Conservation (phyloP, 345 rosid species). For the rapeseed (Brassica napus) region Da-Ae NC_063446.1:29979501-29980000, state of each 20-base stretch:
- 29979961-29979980: constrained; percentile 23
- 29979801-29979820: constrained; percentile 45
- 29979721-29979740: constrained; percentile 65
- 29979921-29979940: constrained; percentile 8
- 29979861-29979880: constrained; percentile 25
- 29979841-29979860: constrained; percentile 12
- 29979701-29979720: constrained; percentile 50
- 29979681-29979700: constrained; percentile 37
- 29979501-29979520: not conserved
- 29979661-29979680: constrained; percentile 37
- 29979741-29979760: constrained; percentile 83
- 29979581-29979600: constrained; percentile 62
- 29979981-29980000: constrained; percentile 18
- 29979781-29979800: constrained; percentile 94
- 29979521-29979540: constrained; percentile 10
- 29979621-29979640: constrained; percentile 45
- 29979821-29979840: constrained; percentile 51
- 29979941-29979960: constrained; percentile 33
- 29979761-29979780: constrained; percentile 81
- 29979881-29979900: constrained; percentile 39
- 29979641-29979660: constrained; percentile 45
- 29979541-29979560: constrained; percentile 46
- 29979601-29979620: constrained; percentile 31
- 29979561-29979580: constrained; percentile 48
- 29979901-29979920: constrained; percentile 38